phyloP scores from a whole-genome alignment of 352 stramenopile genomes.

The Pythium insidiosum region DNA sequence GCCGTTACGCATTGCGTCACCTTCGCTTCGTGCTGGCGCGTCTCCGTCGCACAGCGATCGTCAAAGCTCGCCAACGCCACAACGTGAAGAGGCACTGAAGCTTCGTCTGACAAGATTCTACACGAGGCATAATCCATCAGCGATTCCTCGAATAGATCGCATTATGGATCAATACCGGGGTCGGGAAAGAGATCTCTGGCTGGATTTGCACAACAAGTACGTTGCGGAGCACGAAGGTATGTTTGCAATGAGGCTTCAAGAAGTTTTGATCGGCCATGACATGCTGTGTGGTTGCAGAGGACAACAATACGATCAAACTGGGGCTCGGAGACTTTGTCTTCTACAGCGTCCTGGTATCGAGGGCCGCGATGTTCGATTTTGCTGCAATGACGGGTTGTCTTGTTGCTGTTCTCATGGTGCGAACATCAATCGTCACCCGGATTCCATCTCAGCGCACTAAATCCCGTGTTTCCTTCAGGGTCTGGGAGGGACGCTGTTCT shows the following conservation, averaged over 20 bases:
- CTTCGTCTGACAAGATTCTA: constrained; percentile 61
- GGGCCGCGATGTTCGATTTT: constrained; percentile 94
- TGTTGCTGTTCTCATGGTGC: constrained; percentile 89
- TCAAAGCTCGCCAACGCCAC: constrained; percentile 8
- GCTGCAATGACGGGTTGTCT: constrained; percentile 92
- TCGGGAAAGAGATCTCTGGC: constrained; percentile 69
- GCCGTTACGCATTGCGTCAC: constrained; percentile 19
- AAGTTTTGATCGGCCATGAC: no score
- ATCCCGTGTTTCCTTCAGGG: constrained; percentile 32
- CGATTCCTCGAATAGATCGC: constrained; percentile 53
- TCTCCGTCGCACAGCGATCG: no score
- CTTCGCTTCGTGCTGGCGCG: no score
- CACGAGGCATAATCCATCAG: constrained; percentile 49
- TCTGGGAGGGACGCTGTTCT: constrained; percentile 91
- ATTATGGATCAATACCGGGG: constrained; percentile 72
- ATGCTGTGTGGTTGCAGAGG: constrained; percentile 29
- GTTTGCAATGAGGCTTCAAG: not conserved
- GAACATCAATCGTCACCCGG: constrained; percentile 9
- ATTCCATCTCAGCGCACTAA: not conserved
- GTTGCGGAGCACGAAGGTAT: constrained; percentile 42
- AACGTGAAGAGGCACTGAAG: constrained; percentile 12
- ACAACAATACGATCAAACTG: constrained; percentile 88
- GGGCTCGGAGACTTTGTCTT: constrained; percentile 99
- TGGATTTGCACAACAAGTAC: constrained; percentile 73
- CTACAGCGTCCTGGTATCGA: constrained; percentile 96